Evolutionary conservation across 257 asterid species (phyloP).

Genomic region (Solanum etuberosum): DNA sequence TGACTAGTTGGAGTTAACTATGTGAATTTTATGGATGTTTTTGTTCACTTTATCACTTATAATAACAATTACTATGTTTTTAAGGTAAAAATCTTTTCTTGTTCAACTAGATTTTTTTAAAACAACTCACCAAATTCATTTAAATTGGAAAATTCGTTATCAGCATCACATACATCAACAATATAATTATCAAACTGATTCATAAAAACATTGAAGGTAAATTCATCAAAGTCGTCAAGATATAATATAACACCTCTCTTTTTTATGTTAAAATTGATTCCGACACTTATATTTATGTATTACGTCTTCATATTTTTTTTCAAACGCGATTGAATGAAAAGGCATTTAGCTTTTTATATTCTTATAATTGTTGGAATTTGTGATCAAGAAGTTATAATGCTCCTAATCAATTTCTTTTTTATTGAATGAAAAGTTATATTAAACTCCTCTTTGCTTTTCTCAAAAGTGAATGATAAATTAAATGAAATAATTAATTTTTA

Average conservation of each 20-base stretch:
- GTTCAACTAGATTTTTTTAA: not conserved
- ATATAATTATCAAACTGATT: too few relatives aligned
- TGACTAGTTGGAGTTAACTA: not conserved
- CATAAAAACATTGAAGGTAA: too few relatives aligned
- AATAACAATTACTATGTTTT: not conserved
- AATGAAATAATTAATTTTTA: not conserved
- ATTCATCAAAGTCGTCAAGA: too few relatives aligned
- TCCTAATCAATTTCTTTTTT: not conserved
- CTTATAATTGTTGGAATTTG: not conserved
- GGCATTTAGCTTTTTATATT: not conserved
- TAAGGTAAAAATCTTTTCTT: not conserved
- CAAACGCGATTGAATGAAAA: not conserved
- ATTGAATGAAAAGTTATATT: not conserved
- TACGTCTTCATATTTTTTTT: too few relatives aligned
- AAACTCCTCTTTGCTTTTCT: not conserved
- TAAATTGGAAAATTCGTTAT: not conserved
- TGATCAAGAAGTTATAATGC: not conserved
- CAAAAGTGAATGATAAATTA: not conserved
- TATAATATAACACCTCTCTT: too few relatives aligned
- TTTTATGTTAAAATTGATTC: rapidly evolving
- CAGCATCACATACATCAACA: too few relatives aligned
- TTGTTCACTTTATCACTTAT: too few relatives aligned
- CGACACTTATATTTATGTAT: not conserved
- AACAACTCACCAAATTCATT: not conserved
- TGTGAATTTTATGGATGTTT: not conserved